phyloP scores from a whole-genome alignment of 768 basidiomycete genomes.

The Suillus plorans region DNA sequence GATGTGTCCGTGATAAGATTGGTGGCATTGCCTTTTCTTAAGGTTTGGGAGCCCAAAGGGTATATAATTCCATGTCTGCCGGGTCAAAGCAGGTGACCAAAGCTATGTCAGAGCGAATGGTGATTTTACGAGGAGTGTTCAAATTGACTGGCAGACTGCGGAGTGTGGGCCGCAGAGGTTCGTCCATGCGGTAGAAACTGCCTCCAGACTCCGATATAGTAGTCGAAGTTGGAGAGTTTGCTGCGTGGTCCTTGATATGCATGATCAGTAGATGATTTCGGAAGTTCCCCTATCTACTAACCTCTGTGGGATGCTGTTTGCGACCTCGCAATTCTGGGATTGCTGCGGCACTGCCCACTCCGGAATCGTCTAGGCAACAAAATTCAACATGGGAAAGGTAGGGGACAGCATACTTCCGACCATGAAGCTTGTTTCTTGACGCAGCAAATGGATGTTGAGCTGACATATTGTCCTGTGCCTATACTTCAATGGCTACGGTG shows the following conservation, averaged over 20 bases:
- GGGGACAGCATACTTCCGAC: background rate
- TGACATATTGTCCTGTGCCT: background rate
- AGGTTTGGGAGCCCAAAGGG: conserved; percentile 62
- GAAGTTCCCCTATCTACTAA: conserved; percentile 3
- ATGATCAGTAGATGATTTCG: background rate
- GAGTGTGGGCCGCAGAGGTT: conserved; percentile 11
- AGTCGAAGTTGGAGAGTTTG: conserved; percentile 28
- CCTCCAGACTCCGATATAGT: conserved; percentile 30
- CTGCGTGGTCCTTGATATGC: conserved; percentile 14
- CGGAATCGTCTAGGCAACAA: conserved; percentile 6
- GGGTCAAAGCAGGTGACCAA: conserved; percentile 75
- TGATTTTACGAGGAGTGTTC: conserved; percentile 35
- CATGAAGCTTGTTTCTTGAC: background rate
- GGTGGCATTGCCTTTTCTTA: background rate
- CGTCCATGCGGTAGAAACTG: conserved; percentile 21
- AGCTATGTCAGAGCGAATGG: conserved; percentile 64
- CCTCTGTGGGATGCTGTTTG: conserved; percentile 14
- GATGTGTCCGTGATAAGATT: background rate
- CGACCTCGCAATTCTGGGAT: conserved; percentile 19
- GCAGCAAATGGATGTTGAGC: background rate
- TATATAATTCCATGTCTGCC: conserved; percentile 73
- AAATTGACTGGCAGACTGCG: conserved; percentile 21
- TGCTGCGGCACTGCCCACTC: conserved; percentile 5
- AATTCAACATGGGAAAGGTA: background rate
- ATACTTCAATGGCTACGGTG: background rate